Conservation (phyloP, 306 rosid genomes). For the Psophocarpus tetragonolobus region DNA sequence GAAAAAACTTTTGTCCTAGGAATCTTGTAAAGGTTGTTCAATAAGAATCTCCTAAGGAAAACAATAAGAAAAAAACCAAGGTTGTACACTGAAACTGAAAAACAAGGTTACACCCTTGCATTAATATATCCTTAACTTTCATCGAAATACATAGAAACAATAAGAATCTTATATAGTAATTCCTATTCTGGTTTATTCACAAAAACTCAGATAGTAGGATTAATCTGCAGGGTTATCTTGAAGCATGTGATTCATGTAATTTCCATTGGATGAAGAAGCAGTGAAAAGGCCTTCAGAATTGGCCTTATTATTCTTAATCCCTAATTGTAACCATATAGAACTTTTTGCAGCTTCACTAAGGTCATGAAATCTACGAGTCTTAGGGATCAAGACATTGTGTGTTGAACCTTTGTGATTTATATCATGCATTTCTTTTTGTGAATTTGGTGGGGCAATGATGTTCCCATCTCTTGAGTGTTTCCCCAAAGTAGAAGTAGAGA, state of each 20-base stretch:
- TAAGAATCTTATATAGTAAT: slow-evolving; percentile 14
- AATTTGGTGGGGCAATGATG: slow-evolving; percentile 39
- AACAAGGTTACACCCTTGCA: slow-evolving; percentile 26
- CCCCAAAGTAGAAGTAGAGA: slow-evolving; percentile 54
- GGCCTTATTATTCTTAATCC: slow-evolving; percentile 58
- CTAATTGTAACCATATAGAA: slow-evolving; percentile 70
- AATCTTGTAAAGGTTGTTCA: slow-evolving; percentile 38
- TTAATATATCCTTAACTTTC: slow-evolving; percentile 35
- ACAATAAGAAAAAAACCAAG: too few species aligned
- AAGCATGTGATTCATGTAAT: slow-evolving; percentile 36
- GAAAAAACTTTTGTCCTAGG: slow-evolving; percentile 35
- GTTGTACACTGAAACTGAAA: too few species aligned
- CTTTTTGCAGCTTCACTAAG: slow-evolving; percentile 74
- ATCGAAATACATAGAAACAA: slow-evolving; percentile 16
- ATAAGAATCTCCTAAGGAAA: too few species aligned
- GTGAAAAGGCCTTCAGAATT: slow-evolving; percentile 59
- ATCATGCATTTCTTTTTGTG: slow-evolving; percentile 42
- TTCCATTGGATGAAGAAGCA: slow-evolving; percentile 60
- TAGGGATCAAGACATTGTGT: slow-evolving; percentile 58
- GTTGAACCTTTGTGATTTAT: slow-evolving; percentile 40
- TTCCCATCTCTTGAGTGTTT: slow-evolving; percentile 81
- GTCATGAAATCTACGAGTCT: slow-evolving; percentile 72
- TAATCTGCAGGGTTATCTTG: slow-evolving; percentile 92
- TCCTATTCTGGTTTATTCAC: slow-evolving; percentile 50
- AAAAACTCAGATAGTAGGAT: slow-evolving; percentile 72